A percentile compares a stretch with the other conserved stretches of the same genome.
Evolutionary conservation across 495 filamentous ascomycete genomes (phyloP).

Genomic region (Xanthoparmelia taractica): DNA sequence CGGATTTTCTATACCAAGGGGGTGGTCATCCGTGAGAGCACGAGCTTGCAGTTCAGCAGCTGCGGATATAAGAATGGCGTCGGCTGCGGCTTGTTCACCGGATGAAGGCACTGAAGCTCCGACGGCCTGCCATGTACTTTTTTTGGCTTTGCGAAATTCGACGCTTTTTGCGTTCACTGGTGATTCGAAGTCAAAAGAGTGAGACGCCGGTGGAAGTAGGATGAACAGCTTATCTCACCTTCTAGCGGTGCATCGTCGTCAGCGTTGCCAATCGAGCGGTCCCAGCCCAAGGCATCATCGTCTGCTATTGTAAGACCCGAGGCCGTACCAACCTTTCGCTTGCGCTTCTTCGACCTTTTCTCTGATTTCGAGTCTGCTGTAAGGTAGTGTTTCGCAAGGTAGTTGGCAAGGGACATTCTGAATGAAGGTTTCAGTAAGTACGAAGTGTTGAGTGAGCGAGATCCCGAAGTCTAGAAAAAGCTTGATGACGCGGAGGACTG

Average conservation of each 20-base stretch:
- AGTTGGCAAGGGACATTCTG: constrained; percentile 59
- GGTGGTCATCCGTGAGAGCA: constrained; percentile 42
- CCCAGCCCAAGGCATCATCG: constrained; percentile 76
- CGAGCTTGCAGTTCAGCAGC: constrained; percentile 51
- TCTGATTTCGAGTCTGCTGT: constrained; percentile 65
- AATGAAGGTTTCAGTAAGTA: too few relatives aligned
- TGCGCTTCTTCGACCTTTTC: constrained; percentile 81
- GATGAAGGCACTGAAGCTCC: constrained; percentile 43
- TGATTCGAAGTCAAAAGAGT: constrained; percentile 15
- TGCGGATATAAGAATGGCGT: constrained; percentile 73
- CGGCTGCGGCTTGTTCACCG: constrained; percentile 58
- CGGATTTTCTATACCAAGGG: constrained; percentile 29
- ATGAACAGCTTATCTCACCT: constrained; percentile 22
- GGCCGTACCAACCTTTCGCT: constrained; percentile 42
- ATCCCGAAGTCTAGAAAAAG: too few relatives aligned
- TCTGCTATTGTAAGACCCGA: constrained; percentile 79
- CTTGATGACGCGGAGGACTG: too few relatives aligned
- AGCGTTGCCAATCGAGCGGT: constrained; percentile 32
- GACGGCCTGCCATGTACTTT: constrained; percentile 68
- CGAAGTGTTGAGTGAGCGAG: too few relatives aligned
- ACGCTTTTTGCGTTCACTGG: constrained; percentile 47
- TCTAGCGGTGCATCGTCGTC: constrained; percentile 41
- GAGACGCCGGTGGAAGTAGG: neutral
- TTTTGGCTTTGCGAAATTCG: constrained; percentile 73
- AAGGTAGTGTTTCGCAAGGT: constrained; percentile 93